phyloP scores from a whole-genome alignment of 495 filamentous ascomycete species.

The Hyphodiscus hymeniophilus region DNA sequence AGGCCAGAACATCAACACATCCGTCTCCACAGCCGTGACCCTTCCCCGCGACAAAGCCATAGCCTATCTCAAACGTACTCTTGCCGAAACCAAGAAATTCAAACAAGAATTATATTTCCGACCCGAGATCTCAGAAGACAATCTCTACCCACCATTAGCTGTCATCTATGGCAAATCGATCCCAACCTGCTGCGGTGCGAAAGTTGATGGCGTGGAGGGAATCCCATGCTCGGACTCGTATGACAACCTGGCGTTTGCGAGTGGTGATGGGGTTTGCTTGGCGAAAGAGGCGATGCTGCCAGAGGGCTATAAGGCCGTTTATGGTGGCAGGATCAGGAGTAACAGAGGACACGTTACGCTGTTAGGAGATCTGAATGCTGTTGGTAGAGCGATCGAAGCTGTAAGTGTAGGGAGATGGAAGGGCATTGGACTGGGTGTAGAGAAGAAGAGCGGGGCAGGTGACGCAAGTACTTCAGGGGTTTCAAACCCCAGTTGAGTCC shows the following conservation, averaged over 20 bases:
- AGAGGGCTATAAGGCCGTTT: conserved; percentile 62
- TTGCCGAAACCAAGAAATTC: conserved; percentile 63
- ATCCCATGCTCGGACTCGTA: conserved; percentile 76
- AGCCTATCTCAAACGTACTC: conserved; percentile 69
- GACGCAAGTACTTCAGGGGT: too few species aligned
- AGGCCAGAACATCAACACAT: conserved; percentile 21
- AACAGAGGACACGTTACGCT: conserved; percentile 82
- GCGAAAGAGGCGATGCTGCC: conserved; percentile 83
- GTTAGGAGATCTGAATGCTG: conserved; percentile 74
- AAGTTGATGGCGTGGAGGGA: conserved; percentile 54
- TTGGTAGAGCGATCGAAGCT: conserved; percentile 65
- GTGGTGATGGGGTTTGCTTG: conserved; percentile 85
- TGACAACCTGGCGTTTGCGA: conserved; percentile 78
- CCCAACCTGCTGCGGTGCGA: conserved; percentile 75
- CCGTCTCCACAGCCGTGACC: conserved; percentile 32
- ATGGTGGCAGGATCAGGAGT: conserved; percentile 64
- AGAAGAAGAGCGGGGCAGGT: not conserved
- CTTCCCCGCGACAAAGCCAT: conserved; percentile 27
- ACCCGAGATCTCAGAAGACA: conserved; percentile 47
- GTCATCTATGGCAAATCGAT: conserved; percentile 85
- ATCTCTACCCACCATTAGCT: conserved; percentile 72
- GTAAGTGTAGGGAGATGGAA: conserved; percentile 56
- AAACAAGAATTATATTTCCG: conserved; percentile 60
- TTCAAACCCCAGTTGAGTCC: too few species aligned
- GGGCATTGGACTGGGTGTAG: conserved; percentile 55